phyloP scores from a whole-genome alignment of 495 filamentous ascomycete species.

The Hapsidospora chrysogenum region DNA sequence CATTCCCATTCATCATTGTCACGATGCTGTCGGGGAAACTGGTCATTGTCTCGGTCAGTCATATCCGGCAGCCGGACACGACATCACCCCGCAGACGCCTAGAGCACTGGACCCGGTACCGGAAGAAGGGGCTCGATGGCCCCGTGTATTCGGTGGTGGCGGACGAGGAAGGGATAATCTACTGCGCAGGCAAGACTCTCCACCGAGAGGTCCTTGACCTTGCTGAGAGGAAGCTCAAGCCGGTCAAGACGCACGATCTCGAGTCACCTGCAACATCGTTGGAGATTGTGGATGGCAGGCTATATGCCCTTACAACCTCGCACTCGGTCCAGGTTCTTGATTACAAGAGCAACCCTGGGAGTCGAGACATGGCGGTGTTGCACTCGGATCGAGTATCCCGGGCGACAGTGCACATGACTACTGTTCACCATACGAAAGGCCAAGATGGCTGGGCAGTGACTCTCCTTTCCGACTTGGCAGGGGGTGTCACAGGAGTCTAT shows the following conservation, averaged over 20 bases:
- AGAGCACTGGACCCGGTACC: conserved; percentile 25
- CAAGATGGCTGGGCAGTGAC: conserved; percentile 14
- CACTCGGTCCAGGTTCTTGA: conserved; percentile 32
- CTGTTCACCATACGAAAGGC: conserved; percentile 11
- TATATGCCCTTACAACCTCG: conserved; percentile 22
- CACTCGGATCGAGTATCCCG: conserved; percentile 20
- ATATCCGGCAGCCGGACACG: too few relatives aligned
- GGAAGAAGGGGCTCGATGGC: conserved; percentile 17
- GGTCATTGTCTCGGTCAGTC: conserved; percentile 26
- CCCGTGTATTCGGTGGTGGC: conserved; percentile 25
- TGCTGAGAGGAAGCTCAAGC: conserved; percentile 23
- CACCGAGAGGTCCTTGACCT: conserved; percentile 29
- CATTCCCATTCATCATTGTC: conserved; percentile 29
- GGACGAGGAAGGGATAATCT: conserved; percentile 25
- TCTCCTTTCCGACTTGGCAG: conserved; percentile 27
- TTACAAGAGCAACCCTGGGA: conserved; percentile 9
- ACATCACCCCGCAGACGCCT: conserved; percentile 9
- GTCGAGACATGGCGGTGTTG: conserved; percentile 9
- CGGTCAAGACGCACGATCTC: conserved; percentile 17
- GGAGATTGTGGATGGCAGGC: conserved; percentile 17
- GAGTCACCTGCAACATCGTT: conserved; percentile 26
- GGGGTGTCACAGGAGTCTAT: conserved; percentile 35
- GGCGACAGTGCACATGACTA: conserved; percentile 20
- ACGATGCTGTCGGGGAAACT: conserved; percentile 22
- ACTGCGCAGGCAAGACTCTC: conserved; percentile 21